Base-by-base conservation (phyloP, 179 eudicot genomes). In the Silene noctiflora region DNA sequence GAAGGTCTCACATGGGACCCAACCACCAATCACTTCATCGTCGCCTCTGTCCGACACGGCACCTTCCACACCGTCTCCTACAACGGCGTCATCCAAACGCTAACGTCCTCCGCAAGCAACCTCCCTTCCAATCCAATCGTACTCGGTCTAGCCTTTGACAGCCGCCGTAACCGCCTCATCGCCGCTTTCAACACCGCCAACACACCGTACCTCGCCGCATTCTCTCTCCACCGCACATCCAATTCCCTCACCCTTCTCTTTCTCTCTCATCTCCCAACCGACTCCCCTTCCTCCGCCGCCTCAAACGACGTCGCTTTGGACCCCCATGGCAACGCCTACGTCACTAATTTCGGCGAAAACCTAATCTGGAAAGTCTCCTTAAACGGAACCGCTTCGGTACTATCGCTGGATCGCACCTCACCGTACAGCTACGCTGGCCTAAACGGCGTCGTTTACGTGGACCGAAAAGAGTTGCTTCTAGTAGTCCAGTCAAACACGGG, bases 401-500 rank as follows among this genome's bases (percentile, higher is more conserved):
- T 91, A 39, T 91, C 97, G 2, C 81, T 85, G 3, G 85, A 87
- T 68, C 77, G 0, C 16, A 61, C 66, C 76, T 71, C 77, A 6
- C 79, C 72, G 8, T 87, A 83, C 72, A 82, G 76, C 61, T 71
- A 72, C 76, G 84, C 87, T 67, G 95, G 98, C 14, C 68, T 93
- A 0, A 93, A 91, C 85, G 98, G 98, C 53, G 62, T 91, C 78
- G 90, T 78, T 67, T 93, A 85, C 84, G 65, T 68, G 10, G 16
- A 33, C 66, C 62, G 74, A 42, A 87, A 88, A 22, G 91, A 86
- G 0, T 91, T 88, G 75, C 78, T 93, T 39, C 79, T 93, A 19
- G 91, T 81, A 0, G 87, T 86, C 79, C 98, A 93, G 53, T 80
- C 93, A 11, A 91, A 90, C 77, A 89, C 97, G 4, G 96, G 97